Base-by-base conservation (phyloP, 768 basidiomycete species). In the Cyclocybe aegerita region DNA sequence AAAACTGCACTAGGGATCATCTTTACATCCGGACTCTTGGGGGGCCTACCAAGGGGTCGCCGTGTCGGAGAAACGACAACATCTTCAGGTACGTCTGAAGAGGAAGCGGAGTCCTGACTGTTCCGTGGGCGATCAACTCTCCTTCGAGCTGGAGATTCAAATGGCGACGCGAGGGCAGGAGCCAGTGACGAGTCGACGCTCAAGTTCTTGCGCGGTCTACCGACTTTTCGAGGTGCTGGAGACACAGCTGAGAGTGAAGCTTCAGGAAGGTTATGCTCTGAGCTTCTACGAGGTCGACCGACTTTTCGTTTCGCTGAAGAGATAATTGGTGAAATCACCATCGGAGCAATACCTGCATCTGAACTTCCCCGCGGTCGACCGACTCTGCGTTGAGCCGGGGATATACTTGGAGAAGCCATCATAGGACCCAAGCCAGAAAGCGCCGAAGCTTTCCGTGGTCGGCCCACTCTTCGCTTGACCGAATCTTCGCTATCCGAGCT, bases 151-250 rank as follows among this genome's bases (percentile, higher is more conserved):
- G 37, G 30, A 23, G 38, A 30, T 0, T 5, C 29, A 30, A 17
- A 42, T n/a, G 31, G 47, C 16, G 46, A 15, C 10, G 33, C 29
- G 12, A 29, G 40, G 17, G 10, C 11, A 14, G 40, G 7, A 7
- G 29, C 10, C 17, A 15, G 7, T 11, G 40, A 29, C 10, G 40
- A 15, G 40, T 16, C n/a, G 12, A 42, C 16, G 9, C 7, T 2
- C 36, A 15, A 43, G 29, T 54, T 36, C 41, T 54, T 57, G 38
- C 53, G 49, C 32, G 56, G 53, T 7, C 53, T 49, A 15, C 55
- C 57, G 17, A 38, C 48, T 36, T 48, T 59, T 46, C 52, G 53
- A 35, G 30, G 23, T 6, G 17, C 34, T 9, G 29, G 37, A 35
- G 49, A 44, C 9, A 37, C 23, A 15, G 30, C 9, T 42, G 14